Percentiles rank a stretch among this genome's conserved stretches.
Conservation (phyloP, 2,329 filamentous ascomycete species). For the Cercospora sp. region DNA sequence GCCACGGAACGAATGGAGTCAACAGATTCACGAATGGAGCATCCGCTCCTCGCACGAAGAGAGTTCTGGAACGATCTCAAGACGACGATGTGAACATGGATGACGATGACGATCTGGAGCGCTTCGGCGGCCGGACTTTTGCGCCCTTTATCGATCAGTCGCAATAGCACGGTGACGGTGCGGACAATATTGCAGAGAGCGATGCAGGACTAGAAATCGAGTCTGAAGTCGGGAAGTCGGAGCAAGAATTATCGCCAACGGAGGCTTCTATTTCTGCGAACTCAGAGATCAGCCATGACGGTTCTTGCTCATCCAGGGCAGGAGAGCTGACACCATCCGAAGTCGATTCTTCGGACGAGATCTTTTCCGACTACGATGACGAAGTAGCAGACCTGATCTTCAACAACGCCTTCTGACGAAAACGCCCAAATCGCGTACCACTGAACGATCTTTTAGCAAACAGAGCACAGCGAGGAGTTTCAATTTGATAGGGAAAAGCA, state of each 20-base stretch:
- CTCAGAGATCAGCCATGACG: neutral
- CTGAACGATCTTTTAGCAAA: neutral
- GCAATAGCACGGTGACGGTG: slow-evolving; percentile 10
- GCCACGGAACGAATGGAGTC: slow-evolving; percentile 5
- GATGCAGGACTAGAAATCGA: neutral
- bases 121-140: slow-evolving; percentile 38
- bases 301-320: neutral
- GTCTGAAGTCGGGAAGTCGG: neutral
- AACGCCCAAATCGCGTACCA: neutral
- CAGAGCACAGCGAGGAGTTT: slow-evolving; percentile 1
- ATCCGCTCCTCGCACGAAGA: slow-evolving; percentile 25
- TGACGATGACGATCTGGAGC: slow-evolving; percentile 37
- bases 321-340: neutral
- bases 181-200: neutral
- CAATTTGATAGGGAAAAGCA: neutral
- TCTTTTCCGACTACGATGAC: neutral
- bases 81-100: slow-evolving; percentile 36
- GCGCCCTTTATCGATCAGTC: slow-evolving; percentile 35
- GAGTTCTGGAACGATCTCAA: slow-evolving; percentile 33
- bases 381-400: neutral
- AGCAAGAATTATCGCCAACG: neutral
- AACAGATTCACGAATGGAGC: neutral
- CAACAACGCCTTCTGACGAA: neutral
- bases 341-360: neutral
- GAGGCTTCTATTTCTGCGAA: neutral